These are phyloP conservation scores for Magnusiomyces suaveolens DNA, from an alignment of 1,139 yeast genomes.

Conservation along the genomic window DNA sequence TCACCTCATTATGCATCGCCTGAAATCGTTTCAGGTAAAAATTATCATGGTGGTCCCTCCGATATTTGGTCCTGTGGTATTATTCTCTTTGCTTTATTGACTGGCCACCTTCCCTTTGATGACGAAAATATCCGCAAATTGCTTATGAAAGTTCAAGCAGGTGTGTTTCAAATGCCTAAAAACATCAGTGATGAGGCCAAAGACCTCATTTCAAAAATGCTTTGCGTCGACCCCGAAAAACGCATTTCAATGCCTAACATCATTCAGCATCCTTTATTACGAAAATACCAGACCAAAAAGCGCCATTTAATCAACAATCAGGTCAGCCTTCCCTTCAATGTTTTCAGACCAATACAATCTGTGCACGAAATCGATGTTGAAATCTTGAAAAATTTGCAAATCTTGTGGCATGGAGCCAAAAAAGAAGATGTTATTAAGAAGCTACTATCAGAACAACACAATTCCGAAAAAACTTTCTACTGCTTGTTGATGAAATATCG, in stretches of 20 bases:
- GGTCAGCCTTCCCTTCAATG: constrained; percentile 10
- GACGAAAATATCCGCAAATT: constrained; percentile 87
- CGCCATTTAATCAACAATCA: neutral
- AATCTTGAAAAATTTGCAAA: constrained; percentile 74
- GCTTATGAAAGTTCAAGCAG: constrained; percentile 82
- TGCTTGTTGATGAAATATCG: constrained; percentile 74
- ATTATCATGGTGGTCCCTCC: constrained; percentile 92
- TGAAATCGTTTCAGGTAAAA: constrained; percentile 89
- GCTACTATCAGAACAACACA: constrained; percentile 49
- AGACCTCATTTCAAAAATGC: constrained; percentile 74
- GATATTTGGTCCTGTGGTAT: constrained; percentile 99
- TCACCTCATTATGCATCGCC: constrained; percentile 99
- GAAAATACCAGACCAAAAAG: constrained; percentile 49
- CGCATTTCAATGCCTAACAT: constrained; percentile 71
- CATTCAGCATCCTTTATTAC: constrained; percentile 65
- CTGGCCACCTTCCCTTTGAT: constrained; percentile 94
- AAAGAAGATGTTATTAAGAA: constrained; percentile 50
- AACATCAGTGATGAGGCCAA: constrained; percentile 73
- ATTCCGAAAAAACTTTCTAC: constrained; percentile 85
- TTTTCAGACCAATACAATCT: constrained; percentile 39
- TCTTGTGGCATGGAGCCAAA: constrained; percentile 82
- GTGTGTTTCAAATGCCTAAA: constrained; percentile 74
- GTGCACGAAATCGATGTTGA: constrained; percentile 63
- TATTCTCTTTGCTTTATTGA: constrained; percentile 79
- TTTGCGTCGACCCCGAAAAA: constrained; percentile 66